Conservation (phyloP, 805 yeast species). For the Suhomyces kilbournensis region DNA sequence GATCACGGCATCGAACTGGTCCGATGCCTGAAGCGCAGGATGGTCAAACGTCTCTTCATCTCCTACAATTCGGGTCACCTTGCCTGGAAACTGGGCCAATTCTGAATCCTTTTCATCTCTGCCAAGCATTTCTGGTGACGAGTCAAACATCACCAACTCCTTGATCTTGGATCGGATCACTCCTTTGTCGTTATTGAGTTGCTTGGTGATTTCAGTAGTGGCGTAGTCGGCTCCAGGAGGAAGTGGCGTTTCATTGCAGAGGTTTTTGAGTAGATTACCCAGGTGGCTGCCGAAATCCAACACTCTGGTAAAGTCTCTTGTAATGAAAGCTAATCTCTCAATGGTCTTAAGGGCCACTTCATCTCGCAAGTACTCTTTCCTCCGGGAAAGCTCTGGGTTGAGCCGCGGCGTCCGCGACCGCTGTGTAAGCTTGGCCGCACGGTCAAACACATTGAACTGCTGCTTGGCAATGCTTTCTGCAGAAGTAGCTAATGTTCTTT, state of each 20-base stretch:
- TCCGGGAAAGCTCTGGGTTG: constrained; percentile 43
- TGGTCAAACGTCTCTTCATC: constrained; percentile 67
- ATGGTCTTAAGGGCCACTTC: constrained; percentile 72
- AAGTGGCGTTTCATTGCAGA: constrained; percentile 24
- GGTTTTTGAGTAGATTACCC: constrained; percentile 55
- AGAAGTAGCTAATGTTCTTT: constrained; percentile 25
- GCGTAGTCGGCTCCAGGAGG: constrained; percentile 27
- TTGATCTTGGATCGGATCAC: constrained; percentile 52
- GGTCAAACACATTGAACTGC: constrained; percentile 52
- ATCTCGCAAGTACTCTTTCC: constrained; percentile 69
- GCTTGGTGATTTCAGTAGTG: constrained; percentile 37
- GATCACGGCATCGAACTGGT: constrained; percentile 64
- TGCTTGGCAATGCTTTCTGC: constrained; percentile 20
- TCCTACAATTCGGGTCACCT: constrained; percentile 49
- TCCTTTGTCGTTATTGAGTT: constrained; percentile 50
- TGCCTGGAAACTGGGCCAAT: constrained; percentile 41
- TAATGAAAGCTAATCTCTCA: constrained; percentile 71
- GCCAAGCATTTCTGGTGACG: constrained; percentile 49
- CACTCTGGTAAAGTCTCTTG: constrained; percentile 56
- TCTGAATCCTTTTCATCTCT: constrained; percentile 45
- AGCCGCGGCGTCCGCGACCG: constrained; percentile 49
- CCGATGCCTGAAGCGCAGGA: constrained; percentile 31
- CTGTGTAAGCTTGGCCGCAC: constrained; percentile 60
- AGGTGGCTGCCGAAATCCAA: constrained; percentile 74
- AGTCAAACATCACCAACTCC: constrained; percentile 64